Base-by-base conservation (phyloP, 192 early-diverging fungal species). In the Linnemannia hyalina region DNA sequence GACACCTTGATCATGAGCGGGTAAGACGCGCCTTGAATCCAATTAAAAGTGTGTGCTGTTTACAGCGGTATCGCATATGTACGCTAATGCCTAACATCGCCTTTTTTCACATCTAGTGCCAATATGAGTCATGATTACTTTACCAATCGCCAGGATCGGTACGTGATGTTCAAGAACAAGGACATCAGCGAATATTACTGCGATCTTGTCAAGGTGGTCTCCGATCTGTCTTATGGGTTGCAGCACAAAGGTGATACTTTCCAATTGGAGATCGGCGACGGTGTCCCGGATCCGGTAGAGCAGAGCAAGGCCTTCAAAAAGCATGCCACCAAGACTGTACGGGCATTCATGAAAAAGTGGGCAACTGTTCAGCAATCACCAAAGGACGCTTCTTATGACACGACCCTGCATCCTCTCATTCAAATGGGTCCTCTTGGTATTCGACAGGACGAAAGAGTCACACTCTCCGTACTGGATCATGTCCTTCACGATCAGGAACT, bases 121-220 rank as follows among this genome's bases (percentile, higher is more conserved):
- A 99, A 99, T 78, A 90, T 99, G 74, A 97, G 94, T 86, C 91
- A 90, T 22, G 97, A 99, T 82, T 99, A 99, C 86, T 99, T 99
- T 90, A 94, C 93, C 22, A 93, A 96, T 89, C 92, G 98, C 11
- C 99, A 99, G 88, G 99, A 99, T 89, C 94, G 99, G 32, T 99
- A 98, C 73, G 92, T 99, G 70, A 80, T 90, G 76, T 94, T 99
- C 77, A 70, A 89, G 0, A 86, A 93, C 41, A 78, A 87, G 42
- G 82, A 85, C 2, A 63, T 99, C 26, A 91, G 93, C 0, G 80
- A 91, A 26, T 98, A 98, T 81, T 98, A 94, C 88, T 81, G 63
- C 18, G 90, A 93, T 32, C 89, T 99, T 38, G 88, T 97, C 5
- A 52, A 90, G 8, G 82, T 91, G 0, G 91, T 98, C 3, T 88